A percentile compares a stretch with the other conserved stretches of the same genome.
Conservation (phyloP, 148 eudicot species). For the Nyssa sinensis region DNA sequence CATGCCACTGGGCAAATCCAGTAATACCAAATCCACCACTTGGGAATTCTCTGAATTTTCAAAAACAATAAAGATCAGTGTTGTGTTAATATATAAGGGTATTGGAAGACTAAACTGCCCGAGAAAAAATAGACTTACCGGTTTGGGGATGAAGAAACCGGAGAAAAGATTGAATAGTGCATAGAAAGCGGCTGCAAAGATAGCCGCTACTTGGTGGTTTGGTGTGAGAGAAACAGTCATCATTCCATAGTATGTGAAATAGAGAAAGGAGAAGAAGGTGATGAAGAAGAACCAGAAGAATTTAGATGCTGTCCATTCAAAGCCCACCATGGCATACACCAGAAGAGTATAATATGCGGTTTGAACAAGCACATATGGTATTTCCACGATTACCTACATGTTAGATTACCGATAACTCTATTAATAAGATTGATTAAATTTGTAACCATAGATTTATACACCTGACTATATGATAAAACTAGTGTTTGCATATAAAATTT, state of each 20-base stretch:
- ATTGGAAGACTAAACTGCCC: background rate
- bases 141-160: conserved; percentile 93
- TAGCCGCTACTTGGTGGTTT: conserved; percentile 89
- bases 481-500: too few species aligned
- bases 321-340: conserved; percentile 90
- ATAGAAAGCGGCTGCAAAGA: conserved; percentile 90
- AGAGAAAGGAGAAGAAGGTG: conserved; percentile 73
- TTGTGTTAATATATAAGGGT: background rate
- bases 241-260: conserved; percentile 98
- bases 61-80: background rate
- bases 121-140: conserved; percentile 48
- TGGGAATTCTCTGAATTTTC: conserved; percentile 71
- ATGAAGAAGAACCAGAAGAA: conserved; percentile 93
- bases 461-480: too few species aligned
- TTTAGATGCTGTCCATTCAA: conserved; percentile 76
- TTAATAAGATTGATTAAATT: background rate
- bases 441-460: background rate
- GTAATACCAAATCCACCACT: conserved; percentile 99
- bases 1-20: conserved; percentile 97
- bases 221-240: conserved; percentile 98
- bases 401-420: background rate
- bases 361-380: conserved; percentile 77
- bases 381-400: conserved; percentile 70
- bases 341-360: conserved; percentile 58
- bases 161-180: conserved; percentile 91